Evolutionary conservation across 164 flowering plant species (phyloP), one percentile per base, ranked within the genome.

Genomic region (Nelumbo lutea): DNA sequence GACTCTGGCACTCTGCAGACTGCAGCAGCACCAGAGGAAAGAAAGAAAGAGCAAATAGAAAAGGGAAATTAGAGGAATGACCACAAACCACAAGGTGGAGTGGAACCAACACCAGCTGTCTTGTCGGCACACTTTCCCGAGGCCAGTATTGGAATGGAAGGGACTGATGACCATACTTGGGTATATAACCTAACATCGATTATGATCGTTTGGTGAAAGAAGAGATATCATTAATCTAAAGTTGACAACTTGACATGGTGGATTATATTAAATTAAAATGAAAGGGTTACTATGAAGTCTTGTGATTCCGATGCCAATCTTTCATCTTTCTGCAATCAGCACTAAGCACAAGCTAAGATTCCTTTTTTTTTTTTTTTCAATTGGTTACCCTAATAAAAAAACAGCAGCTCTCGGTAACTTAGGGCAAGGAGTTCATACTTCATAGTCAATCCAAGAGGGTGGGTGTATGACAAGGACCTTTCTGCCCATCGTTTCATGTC

Each of bases 401-500:
- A 67, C 62, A 73, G 66, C 42, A 9, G 59, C 39, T 48, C 9
- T 61, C 27, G 62, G 73, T 71, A 59, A 76, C 50, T 65, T 65
- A 60, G 73, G 70, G 70, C 63, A 59, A n/a, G 66, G 60, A 79
- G 78, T 82, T 68, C 47, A 61, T 66, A 79, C 77, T 82, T 68
- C 47, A 61, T 66, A 78, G 75, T 77, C 78, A 79, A 79, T 81
- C 76, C 64, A 66, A 70, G 59, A 40, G 75, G 63, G 65, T 57
- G 76, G 71, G 53, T 51, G 61, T 70, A 70, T 68, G 64, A 78
- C 72, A 74, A 68, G 74, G 71, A 75, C 72, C 84, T 85, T 84
- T 87, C 70, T 67, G 80, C 86, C 88, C 90, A 83, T 90, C 85
- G 67, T 81, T 76, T 84, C 85, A 11, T 90, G 96, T 90, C 86